phyloP scores from a whole-genome alignment of 345 rosid species.

The Eucalyptus marginata region DNA sequence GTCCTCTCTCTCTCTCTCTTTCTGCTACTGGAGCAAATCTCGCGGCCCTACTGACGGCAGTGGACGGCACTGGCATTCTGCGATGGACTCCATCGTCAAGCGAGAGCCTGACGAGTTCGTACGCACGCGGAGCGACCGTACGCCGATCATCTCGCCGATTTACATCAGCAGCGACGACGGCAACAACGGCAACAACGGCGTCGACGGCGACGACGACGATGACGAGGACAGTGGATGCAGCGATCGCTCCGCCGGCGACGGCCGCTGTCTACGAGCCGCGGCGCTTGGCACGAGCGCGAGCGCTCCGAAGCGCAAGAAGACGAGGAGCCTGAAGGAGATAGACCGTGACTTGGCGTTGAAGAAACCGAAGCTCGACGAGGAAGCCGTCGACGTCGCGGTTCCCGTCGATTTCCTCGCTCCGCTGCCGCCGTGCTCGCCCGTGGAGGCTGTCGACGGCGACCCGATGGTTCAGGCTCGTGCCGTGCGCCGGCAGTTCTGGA shows the following conservation, averaged over 20 bases:
- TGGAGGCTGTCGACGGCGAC: not conserved
- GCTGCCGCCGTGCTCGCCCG: not conserved
- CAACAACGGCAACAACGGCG: not conserved
- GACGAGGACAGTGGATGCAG: not conserved
- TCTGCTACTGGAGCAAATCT: not conserved
- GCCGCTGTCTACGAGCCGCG: not conserved
- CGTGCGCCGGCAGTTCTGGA: constrained; percentile 64
- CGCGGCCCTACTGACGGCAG: not conserved
- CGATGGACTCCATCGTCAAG: not conserved
- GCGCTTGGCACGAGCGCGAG: not conserved
- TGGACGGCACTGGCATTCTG: not conserved
- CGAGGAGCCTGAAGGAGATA: not conserved
- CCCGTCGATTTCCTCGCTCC: not conserved
- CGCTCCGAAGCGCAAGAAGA: not conserved
- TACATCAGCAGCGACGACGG: not conserved
- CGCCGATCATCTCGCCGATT: not conserved
- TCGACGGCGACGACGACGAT: not conserved
- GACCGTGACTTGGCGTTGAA: not conserved
- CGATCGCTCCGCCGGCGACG: not conserved
- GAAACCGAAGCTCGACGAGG: not conserved
- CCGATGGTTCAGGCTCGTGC: not conserved
- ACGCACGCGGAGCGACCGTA: not conserved
- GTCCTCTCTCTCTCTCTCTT: not conserved
- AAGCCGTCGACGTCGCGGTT: not conserved
- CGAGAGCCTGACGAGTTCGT: not conserved